Evolutionary conservation across 2,329 filamentous ascomycete species (phyloP).

Genomic region (Berkeleyomyces rouxiae): DNA sequence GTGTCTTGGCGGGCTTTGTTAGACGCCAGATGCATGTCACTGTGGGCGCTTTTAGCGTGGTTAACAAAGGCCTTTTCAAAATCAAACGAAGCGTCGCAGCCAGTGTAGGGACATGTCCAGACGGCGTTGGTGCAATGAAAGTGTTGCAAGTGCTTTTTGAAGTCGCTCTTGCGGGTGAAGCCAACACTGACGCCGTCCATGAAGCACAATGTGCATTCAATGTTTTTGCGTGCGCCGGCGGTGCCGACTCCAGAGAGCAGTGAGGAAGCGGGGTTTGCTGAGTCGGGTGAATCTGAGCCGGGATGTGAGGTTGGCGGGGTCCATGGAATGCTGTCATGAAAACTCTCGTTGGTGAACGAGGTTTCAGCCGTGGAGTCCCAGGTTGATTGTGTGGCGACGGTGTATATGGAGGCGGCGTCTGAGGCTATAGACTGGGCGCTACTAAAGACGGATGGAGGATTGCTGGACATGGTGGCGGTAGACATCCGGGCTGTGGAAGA

Average conservation of each 20-base stretch:
- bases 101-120: constrained; percentile 28
- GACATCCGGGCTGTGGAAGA: constrained; percentile 23
- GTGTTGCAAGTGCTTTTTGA: constrained; percentile 33
- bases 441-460: constrained; percentile 24
- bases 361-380: constrained; percentile 12
- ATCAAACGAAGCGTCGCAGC: constrained; percentile 28
- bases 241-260: constrained; percentile 7
- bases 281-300: constrained; percentile 12
- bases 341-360: constrained; percentile 6
- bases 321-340: constrained; percentile 12
- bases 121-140: constrained; percentile 28
- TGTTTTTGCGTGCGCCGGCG: constrained; percentile 14
- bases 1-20: constrained; percentile 26
- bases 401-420: constrained; percentile 16
- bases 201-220: constrained; percentile 29
- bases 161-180: constrained; percentile 31
- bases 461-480: constrained; percentile 25
- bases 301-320: constrained; percentile 7
- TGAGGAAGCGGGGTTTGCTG: constrained; percentile 14
- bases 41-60: constrained; percentile 28
- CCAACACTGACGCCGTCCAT: constrained; percentile 29
- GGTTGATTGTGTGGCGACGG: constrained; percentile 11
- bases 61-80: constrained; percentile 30
- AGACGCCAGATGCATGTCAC: constrained; percentile 26
- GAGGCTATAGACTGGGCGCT: constrained; percentile 28